Conservation (phyloP, 1,284 basidiomycete genomes). For the Ceratobasidium papillatum region DNA sequence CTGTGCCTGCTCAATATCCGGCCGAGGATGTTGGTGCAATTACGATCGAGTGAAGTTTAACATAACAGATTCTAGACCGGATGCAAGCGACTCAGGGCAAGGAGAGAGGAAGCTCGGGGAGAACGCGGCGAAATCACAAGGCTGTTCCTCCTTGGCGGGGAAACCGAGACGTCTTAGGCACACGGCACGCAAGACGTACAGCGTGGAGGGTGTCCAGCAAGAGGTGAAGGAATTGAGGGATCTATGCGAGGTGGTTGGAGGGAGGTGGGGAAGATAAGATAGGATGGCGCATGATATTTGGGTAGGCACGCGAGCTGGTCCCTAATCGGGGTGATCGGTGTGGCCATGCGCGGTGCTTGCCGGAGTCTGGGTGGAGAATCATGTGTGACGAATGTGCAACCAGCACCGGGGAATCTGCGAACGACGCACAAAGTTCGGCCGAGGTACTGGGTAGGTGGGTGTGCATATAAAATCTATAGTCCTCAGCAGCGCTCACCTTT, state of each 20-base stretch:
- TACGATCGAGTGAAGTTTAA: conserved; percentile 33
- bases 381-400: conserved; percentile 1
- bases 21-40: neutral
- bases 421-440: conserved; percentile 18
- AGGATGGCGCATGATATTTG: conserved; percentile 34
- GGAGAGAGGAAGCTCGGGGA: conserved; percentile 31
- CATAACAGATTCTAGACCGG: conserved; percentile 1
- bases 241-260: neutral
- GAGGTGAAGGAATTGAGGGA: neutral
- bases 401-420: conserved; percentile 30
- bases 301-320: neutral
- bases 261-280: neutral
- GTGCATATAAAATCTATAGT: conserved; percentile 6
- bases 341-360: conserved; percentile 10
- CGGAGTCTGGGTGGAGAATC: conserved; percentile 32
- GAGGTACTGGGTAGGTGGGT: neutral
- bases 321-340: conserved; percentile 20
- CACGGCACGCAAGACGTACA: neutral
- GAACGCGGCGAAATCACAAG: conserved; percentile 27
- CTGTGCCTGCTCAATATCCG: conserved; percentile 15
- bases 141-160: conserved; percentile 26
- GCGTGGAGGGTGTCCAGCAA: neutral
- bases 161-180: neutral
- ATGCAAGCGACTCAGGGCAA: neutral
- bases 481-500: neutral